A percentile compares a stretch with the other conserved stretches of the same genome.
These are phyloP conservation scores for Wallacemonas sp. DNA, from an alignment of 208 protist genomes.

Conservation along the genomic window DNA sequence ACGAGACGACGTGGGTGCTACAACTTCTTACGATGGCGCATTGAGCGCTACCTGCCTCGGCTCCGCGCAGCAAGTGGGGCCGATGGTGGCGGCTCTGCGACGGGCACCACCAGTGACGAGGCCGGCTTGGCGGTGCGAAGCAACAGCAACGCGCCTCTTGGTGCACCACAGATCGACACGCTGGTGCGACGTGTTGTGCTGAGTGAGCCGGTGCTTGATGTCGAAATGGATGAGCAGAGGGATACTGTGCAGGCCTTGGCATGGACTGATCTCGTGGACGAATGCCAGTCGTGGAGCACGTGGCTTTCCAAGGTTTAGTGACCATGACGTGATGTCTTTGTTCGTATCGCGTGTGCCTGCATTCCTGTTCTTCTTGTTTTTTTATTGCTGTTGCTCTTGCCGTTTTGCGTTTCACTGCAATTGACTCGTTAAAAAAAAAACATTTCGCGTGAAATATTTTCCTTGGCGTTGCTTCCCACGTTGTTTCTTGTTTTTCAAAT, in stretches of 20 bases:
- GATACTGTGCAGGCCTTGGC: conserved; percentile 41
- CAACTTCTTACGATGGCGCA: conserved; percentile 73
- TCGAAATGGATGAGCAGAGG: conserved; percentile 59
- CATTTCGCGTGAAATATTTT: no score
- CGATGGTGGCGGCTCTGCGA: background rate
- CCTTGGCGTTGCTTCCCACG: no score
- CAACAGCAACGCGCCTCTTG: conserved; percentile 24
- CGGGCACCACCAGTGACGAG: background rate
- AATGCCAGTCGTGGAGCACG: conserved; percentile 63
- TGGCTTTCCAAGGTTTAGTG: conserved; percentile 61
- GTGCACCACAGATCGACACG: conserved; percentile 41
- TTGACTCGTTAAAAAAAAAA: no score
- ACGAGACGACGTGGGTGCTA: conserved; percentile 58
- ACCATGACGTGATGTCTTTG: background rate
- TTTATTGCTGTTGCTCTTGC: no score
- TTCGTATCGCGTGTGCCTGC: background rate
- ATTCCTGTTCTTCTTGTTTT: no score
- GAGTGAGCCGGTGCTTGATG: conserved; percentile 39
- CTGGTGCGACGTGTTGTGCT: conserved; percentile 53
- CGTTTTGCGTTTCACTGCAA: no score
- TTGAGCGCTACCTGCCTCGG: conserved; percentile 61
- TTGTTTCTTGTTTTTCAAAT: no score
- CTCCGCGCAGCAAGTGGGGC: conserved; percentile 20
- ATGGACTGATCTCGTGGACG: conserved; percentile 62
- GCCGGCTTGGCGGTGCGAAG: background rate